A percentile compares a stretch with the other conserved stretches of the same genome.
These are phyloP conservation scores for Kluyveromyces aestuarii DNA, from an alignment of 805 yeast species.

Conservation along the genomic window DNA sequence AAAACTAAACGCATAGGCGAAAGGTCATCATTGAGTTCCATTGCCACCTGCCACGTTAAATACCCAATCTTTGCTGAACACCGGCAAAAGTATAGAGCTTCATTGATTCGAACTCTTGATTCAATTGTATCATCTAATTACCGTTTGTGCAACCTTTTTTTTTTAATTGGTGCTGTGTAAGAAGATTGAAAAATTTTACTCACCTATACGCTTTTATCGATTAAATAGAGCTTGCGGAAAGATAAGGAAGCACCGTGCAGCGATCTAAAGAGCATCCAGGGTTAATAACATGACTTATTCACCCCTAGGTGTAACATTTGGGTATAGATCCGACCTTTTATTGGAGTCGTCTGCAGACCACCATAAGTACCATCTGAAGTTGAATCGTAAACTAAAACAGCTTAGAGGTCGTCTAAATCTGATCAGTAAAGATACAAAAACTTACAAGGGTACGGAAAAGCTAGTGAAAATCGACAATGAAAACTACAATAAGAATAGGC, in stretches of 20 bases:
- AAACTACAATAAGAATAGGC: conserved; percentile 42
- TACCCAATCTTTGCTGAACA: no score
- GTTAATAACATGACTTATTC: conserved; percentile 16
- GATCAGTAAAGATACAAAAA: conserved; percentile 57
- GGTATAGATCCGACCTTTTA: conserved; percentile 51
- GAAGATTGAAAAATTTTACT: not conserved
- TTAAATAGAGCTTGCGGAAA: no score
- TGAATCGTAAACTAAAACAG: conserved; percentile 50
- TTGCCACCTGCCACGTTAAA: no score
- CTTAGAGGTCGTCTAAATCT: conserved; percentile 57
- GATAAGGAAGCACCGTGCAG: not conserved
- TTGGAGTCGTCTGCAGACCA: conserved; percentile 63
- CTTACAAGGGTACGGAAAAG: conserved; percentile 42
- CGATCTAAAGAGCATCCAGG: not conserved
- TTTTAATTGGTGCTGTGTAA: no score
- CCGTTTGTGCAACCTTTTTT: not conserved
- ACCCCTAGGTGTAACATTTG: conserved; percentile 32
- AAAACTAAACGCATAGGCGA: no score
- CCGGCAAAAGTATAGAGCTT: no score
- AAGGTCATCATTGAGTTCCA: no score
- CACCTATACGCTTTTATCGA: not conserved
- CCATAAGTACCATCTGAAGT: conserved; percentile 53
- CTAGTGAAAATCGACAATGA: conserved; percentile 37
- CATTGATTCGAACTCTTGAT: not conserved
- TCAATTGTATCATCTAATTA: no score